Base-by-base conservation (phyloP, 2,329 filamentous ascomycete genomes). In the Alternaria consortialis region DNA sequence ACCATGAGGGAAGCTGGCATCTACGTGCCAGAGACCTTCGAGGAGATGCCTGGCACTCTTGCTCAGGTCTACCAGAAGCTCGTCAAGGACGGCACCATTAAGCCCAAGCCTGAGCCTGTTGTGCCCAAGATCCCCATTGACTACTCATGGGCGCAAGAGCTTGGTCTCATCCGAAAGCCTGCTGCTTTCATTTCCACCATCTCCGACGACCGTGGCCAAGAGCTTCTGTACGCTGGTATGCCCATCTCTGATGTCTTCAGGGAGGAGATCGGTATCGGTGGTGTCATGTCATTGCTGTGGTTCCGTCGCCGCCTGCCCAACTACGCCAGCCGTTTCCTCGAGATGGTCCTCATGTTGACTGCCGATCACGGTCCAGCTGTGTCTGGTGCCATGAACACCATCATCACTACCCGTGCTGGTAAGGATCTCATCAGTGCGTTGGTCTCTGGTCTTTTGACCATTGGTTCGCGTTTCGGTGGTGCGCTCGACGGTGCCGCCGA, bases 291-390 rank as follows among this genome's bases (percentile, higher is more conserved):
- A 63, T 89, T 99, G 60, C 87, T 99, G 74, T 99, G 95, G 95
- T 99, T 99, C 93, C 94, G 95, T 78, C 94, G 95, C 83, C 92
- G 95, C 79, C 91, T 99, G 66, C 95, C 95, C 67, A 86, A 91
- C 78, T 98, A 97, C 81, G 95, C 95, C 77, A 96, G 93, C 87
- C 97, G 97, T 85, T 99, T 99, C 88, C 85, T 99, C 73, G 95
- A 99, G 87, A 99, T 99, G 95, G 95, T 99, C 70, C 94, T 99
- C 81, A 99, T 99, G 95, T 89, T 99, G 79, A 99, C 95, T 79
- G 95, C 95, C 75, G 95, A 99, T 80, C 95, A 99, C 89, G 95
- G 95, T 83, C 95, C 95, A 56, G 95, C 95, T 74, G 95, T 99
- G 74, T 99, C 95, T 74, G 95, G 95, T 88, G 95, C 95, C 82